These are phyloP conservation scores for Helenozyma baotianmanensis DNA, from an alignment of 805 yeast species.

Conservation along the genomic window DNA sequence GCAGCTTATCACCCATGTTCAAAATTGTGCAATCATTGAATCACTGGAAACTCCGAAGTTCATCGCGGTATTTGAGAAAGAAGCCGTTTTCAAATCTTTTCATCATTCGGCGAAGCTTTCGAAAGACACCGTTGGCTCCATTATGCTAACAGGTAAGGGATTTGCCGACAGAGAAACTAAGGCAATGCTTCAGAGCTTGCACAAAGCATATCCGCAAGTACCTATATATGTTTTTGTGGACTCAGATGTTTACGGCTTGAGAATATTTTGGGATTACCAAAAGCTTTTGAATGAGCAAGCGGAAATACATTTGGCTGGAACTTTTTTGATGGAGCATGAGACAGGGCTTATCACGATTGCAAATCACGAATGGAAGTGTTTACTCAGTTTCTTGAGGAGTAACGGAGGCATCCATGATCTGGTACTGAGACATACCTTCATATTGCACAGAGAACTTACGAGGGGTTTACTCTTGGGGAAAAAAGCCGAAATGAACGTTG, in stretches of 20 bases:
- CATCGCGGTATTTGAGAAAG: slow-evolving; percentile 34
- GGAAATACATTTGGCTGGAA: slow-evolving; percentile 9
- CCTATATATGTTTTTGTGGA: slow-evolving; percentile 13
- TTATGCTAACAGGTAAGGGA: slow-evolving; percentile 15
- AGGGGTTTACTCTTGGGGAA: slow-evolving; percentile 46
- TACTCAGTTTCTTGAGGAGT: slow-evolving; percentile 8
- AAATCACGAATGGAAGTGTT: slow-evolving; percentile 10
- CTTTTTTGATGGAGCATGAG: slow-evolving; percentile 11
- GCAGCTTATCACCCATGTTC: no score
- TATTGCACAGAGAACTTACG: slow-evolving; percentile 44
- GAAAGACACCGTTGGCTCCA: neutral
- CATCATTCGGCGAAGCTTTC: slow-evolving; percentile 15
- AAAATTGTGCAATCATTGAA: no score
- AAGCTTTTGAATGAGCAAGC: slow-evolving; percentile 1
- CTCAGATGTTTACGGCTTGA: slow-evolving; percentile 16
- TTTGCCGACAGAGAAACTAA: slow-evolving; percentile 14
- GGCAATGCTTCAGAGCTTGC: slow-evolving; percentile 5
- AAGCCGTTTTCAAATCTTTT: slow-evolving; percentile 36
- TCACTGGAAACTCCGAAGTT: slow-evolving; percentile 1
- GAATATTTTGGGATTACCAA: slow-evolving; percentile 13
- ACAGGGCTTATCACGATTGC: slow-evolving; percentile 11
- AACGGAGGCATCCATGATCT: neutral
- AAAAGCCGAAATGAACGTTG: slow-evolving; percentile 56
- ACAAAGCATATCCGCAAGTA: slow-evolving; percentile 1
- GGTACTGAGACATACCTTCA: neutral